These are phyloP conservation scores for Sporopachydermia quercuum DNA, from an alignment of 805 yeast species.

Conservation along the genomic window DNA sequence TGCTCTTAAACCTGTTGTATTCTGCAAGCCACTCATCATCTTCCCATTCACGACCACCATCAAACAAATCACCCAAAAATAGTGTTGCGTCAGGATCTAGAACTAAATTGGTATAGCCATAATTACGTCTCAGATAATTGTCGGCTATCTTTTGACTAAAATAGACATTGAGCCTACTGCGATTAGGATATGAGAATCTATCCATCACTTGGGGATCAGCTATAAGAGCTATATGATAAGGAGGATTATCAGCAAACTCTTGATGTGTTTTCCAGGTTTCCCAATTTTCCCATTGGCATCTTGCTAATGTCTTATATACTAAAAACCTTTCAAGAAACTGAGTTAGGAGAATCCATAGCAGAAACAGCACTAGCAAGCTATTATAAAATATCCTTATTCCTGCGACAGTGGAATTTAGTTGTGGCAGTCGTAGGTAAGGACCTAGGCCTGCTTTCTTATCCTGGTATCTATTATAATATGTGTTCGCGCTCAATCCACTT, in stretches of 20 bases:
- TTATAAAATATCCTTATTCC: neutral
- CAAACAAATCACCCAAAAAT: constrained; percentile 66
- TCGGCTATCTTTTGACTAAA: constrained; percentile 56
- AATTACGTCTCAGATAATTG: constrained; percentile 52
- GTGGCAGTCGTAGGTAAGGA: neutral
- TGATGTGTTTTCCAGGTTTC: constrained; percentile 3
- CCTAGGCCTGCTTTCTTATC: too few relatives aligned
- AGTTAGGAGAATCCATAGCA: neutral
- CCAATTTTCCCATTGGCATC: constrained; percentile 9
- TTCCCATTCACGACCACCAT: constrained; percentile 71
- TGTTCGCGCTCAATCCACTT: too few relatives aligned
- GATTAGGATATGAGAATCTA: constrained; percentile 68
- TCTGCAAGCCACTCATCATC: constrained; percentile 57
- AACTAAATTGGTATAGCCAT: constrained; percentile 30
- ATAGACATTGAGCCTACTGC: constrained; percentile 34
- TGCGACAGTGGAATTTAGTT: neutral
- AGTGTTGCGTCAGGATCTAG: constrained; percentile 51
- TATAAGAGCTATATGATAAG: constrained; percentile 43
- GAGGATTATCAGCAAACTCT: constrained; percentile 13
- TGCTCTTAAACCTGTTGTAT: constrained; percentile 44
- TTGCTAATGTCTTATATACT: neutral
- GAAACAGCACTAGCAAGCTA: neutral
- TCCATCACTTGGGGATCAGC: constrained; percentile 97
- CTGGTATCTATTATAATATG: too few relatives aligned
- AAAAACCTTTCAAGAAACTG: neutral